Percentiles rank a stretch among this genome's conserved stretches.
Conservation (phyloP, 352 stramenopile species). For the Phytophthora idaei region DNA sequence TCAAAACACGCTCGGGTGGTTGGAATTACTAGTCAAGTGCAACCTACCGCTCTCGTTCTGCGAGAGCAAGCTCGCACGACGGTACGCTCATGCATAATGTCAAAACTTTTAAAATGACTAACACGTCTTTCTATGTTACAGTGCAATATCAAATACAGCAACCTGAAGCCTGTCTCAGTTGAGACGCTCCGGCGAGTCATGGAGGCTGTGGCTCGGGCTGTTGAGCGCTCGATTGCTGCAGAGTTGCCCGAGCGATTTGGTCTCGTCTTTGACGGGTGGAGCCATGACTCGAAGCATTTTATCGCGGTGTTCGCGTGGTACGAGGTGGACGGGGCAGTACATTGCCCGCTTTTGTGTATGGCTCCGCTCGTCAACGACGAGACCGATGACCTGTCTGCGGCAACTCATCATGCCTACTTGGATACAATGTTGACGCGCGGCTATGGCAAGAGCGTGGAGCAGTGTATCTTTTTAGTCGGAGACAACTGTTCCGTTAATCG, state of each 20-base stretch:
- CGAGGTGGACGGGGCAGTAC: neutral
- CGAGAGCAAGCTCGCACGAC: slow-evolving; percentile 8
- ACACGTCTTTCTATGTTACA: neutral
- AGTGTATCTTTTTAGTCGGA: no score
- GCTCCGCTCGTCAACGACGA: no score
- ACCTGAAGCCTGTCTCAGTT: neutral
- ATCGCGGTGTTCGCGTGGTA: slow-evolving; percentile 1
- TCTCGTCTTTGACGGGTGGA: neutral
- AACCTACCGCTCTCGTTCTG: slow-evolving; percentile 6
- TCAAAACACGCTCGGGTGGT: slow-evolving; percentile 8
- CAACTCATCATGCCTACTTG: no score
- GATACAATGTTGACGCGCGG: no score
- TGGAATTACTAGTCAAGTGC: slow-evolving; percentile 12
- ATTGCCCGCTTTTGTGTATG: no score
- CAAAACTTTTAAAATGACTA: neutral
- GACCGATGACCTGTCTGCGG: no score
- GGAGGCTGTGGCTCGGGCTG: neutral
- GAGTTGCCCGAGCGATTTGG: neutral
- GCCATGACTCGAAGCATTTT: neutral
- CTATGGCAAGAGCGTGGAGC: no score
- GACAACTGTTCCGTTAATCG: no score
- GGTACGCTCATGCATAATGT: neutral
- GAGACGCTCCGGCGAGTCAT: neutral
- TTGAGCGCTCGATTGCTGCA: neutral
- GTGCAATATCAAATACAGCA: neutral